Conservation (phyloP, 177 flowering plant genomes). For the Vitis hybrid region DNA sequence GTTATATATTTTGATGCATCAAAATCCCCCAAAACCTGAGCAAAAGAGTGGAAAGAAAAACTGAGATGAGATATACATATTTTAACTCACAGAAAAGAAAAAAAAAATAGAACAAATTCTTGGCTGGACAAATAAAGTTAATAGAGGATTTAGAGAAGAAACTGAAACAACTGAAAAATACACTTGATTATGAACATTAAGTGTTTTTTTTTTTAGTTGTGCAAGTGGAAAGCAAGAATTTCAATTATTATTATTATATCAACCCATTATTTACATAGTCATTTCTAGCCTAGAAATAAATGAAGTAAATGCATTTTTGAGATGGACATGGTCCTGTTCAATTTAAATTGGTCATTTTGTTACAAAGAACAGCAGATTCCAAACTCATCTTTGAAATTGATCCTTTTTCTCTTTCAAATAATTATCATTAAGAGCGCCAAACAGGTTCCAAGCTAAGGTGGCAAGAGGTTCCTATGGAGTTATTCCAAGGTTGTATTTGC, state of each 20-base stretch:
- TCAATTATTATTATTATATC: background rate
- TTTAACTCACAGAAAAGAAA: too few relatives aligned
- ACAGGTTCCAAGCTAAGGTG: too few relatives aligned
- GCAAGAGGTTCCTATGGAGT: too few relatives aligned
- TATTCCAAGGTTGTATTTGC: too few relatives aligned
- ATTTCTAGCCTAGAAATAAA: background rate
- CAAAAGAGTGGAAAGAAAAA: background rate
- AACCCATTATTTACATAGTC: background rate
- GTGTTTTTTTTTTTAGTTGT: background rate
- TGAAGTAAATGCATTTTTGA: too few relatives aligned
- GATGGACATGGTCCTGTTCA: too few relatives aligned
- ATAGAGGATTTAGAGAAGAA: background rate
- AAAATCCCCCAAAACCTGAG: slow-evolving; percentile 86
- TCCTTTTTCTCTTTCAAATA: too few relatives aligned
- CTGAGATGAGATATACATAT: background rate
- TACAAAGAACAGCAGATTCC: too few relatives aligned
- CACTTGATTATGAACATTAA: background rate
- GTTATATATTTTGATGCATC: slow-evolving; percentile 70
- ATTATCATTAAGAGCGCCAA: too few relatives aligned
- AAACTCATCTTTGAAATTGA: too few relatives aligned
- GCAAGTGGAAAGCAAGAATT: background rate
- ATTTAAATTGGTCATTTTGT: too few relatives aligned
- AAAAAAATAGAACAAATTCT: background rate
- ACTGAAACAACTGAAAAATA: background rate
- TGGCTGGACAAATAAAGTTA: background rate